Base-by-base conservation (phyloP, 805 yeast genomes). In the Yamadazyma phyllophila region DNA sequence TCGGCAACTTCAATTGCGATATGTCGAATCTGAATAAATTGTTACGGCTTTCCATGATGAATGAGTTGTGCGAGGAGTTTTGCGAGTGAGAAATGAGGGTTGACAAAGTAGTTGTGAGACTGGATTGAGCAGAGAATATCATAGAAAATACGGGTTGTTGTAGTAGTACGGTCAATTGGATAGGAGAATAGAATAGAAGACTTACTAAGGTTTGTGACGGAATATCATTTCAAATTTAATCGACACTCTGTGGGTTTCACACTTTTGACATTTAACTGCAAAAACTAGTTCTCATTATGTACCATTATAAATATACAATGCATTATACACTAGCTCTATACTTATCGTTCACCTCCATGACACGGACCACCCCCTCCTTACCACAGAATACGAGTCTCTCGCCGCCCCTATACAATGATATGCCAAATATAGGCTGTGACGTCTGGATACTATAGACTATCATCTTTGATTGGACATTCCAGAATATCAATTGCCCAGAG, bases 401-500 rank as follows among this genome's bases (percentile, higher is more conserved):
- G 0, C 82, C 82, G 5, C 58, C 59, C 14, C 66, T 62, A 27
- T 49, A 58, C 3, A 59, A 45, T 42, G 69, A 77, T 1, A 79
- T 67, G 34, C 72, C 74, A 45, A 79, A 58, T 45, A 4, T 32
- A 26, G 33, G 48, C 43, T 32, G 43, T 3, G 41, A 41, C 5
- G 38, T 44, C 45, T 55, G 27, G 51, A 61, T 26, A 45, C 59
- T 61, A 38, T 52, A 61, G 3, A 72, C 67, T 2, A 83, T 61
- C 12, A 74, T 65, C 54, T 81, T 83, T 3, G 79, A 58, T 49
- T 85, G 89, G 5, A 86, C 67, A 55, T 84, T 82, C 92, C 91
- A 86, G 26, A 52, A 52, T 10, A 85, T 61, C 11, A 79, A 56
- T 0, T 84, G 58, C 1, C 76, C 71, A 1, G 80, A 78, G 10